phyloP scores from a whole-genome alignment of 2,329 filamentous ascomycete species.

The Fusarium metavorans region DNA sequence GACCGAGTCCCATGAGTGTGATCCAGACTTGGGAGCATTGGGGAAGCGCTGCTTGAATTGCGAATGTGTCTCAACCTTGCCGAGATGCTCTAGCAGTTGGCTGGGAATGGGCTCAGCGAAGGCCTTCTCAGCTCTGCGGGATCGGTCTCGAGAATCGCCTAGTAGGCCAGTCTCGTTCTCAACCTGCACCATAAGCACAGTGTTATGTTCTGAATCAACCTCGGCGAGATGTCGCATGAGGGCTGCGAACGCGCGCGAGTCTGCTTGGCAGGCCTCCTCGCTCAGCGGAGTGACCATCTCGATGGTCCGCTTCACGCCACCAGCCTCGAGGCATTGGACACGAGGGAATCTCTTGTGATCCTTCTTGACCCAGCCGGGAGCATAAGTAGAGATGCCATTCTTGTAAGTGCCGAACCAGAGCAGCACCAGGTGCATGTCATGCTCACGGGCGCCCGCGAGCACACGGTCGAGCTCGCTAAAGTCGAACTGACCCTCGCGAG shows the following conservation, averaged over 20 bases:
- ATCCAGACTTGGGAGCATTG: constrained; percentile 36
- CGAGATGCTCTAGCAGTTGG: constrained; percentile 44
- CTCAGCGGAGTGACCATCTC: constrained; percentile 51
- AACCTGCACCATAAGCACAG: constrained; percentile 69
- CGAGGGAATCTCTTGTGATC: constrained; percentile 52
- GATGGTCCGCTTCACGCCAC: constrained; percentile 47
- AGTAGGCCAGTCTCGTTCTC: constrained; percentile 67
- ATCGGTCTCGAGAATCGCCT: constrained; percentile 63
- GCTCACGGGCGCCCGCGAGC: constrained; percentile 46
- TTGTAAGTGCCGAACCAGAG: constrained; percentile 56
- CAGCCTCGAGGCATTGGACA: constrained; percentile 48
- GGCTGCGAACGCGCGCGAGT: constrained; percentile 48
- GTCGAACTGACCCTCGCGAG: constrained; percentile 49
- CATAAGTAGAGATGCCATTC: constrained; percentile 54
- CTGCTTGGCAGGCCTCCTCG: constrained; percentile 46
- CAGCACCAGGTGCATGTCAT: constrained; percentile 51
- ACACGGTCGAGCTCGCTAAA: constrained; percentile 51
- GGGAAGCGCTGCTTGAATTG: constrained; percentile 46
- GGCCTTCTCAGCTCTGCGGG: constrained; percentile 52
- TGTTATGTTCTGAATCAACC: constrained; percentile 59
- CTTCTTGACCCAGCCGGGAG: constrained; percentile 50
- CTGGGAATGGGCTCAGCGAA: constrained; percentile 52
- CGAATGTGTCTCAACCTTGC: constrained; percentile 41
- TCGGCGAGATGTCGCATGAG: constrained; percentile 52
- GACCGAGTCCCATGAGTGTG: constrained; percentile 47